Percentiles rank a stretch among this genome's conserved stretches.
phyloP scores from a whole-genome alignment of 1,284 basidiomycete genomes.

The Sphaerobolus stellatus region DNA sequence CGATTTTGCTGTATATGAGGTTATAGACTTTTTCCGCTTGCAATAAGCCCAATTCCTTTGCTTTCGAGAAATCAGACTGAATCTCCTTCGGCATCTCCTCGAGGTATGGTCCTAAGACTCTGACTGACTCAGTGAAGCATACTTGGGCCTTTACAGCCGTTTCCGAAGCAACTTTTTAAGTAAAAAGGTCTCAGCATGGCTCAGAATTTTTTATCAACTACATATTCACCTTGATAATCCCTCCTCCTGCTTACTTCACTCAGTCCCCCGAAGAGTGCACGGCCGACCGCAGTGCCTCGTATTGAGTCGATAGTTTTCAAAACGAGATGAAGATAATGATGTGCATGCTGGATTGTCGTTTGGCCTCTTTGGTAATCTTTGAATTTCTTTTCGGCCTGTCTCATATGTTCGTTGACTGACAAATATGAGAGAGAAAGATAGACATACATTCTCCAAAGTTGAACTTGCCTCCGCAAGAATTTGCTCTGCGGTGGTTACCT shows the following conservation, averaged over 20 bases:
- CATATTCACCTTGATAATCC: conserved; percentile 15
- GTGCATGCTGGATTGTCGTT: conserved; percentile 15
- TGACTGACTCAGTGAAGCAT: conserved; percentile 16
- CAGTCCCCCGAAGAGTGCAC: conserved; percentile 6
- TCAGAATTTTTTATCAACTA: not conserved
- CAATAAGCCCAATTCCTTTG: conserved; percentile 12
- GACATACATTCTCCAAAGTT: not conserved
- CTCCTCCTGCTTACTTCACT: conserved; percentile 11
- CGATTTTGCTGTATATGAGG: conserved; percentile 10
- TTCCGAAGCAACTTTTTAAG: not conserved
- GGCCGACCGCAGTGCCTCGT: conserved; percentile 2
- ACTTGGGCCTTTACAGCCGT: conserved; percentile 12
- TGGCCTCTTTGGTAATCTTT: conserved; percentile 10
- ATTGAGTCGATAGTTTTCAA: conserved; percentile 11
- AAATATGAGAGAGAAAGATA: not conserved
- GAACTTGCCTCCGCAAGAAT: not conserved
- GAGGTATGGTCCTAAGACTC: conserved; percentile 6
- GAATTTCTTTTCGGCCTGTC: conserved; percentile 2
- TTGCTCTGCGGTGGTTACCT: not conserved
- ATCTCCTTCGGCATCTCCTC: conserved; percentile 5
- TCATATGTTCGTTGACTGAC: not conserved
- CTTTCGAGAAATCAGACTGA: conserved; percentile 10
- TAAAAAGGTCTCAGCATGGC: not conserved
- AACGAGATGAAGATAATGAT: conserved; percentile 13
- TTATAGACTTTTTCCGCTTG: conserved; percentile 14